phyloP scores from a whole-genome alignment of 345 rosid genomes.

The Microthlaspi erraticum region DNA sequence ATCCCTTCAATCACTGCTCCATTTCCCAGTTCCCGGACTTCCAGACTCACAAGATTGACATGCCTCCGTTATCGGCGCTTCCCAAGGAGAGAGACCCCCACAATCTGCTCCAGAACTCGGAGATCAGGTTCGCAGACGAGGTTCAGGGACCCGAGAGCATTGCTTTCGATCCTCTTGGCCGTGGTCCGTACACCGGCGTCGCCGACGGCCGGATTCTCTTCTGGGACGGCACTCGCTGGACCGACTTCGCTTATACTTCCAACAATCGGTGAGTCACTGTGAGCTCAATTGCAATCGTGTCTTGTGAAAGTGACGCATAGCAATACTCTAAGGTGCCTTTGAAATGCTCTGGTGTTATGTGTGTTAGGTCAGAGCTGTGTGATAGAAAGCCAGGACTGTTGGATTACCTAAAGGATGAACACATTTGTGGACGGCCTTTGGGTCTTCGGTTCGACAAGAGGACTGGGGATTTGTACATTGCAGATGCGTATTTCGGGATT shows the following conservation, averaged over 20 bases:
- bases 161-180: constrained; percentile 43
- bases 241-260: constrained; percentile 36
- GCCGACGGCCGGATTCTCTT: constrained; percentile 45
- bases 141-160: constrained; percentile 57
- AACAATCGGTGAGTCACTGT: constrained; percentile 42
- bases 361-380: constrained; percentile 72
- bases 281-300: not conserved
- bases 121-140: constrained; percentile 67
- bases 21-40: constrained; percentile 67
- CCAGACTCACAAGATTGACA: constrained; percentile 53
- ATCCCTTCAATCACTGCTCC: constrained; percentile 82
- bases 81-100: constrained; percentile 60
- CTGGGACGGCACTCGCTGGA: constrained; percentile 44
- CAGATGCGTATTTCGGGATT: constrained; percentile 91
- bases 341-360: constrained; percentile 2
- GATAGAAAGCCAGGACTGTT: constrained; percentile 58
- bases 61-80: constrained; percentile 60
- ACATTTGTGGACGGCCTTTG: constrained; percentile 91
- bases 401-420: constrained; percentile 72
- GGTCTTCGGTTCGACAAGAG: constrained; percentile 84
- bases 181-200: constrained; percentile 49
- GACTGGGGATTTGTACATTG: constrained; percentile 85
- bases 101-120: constrained; percentile 71
- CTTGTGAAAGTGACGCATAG: not conserved
- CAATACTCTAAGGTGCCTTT: not conserved